A percentile compares a stretch with the other conserved stretches of the same genome.
These are phyloP conservation scores for Helianthus annuus DNA, from an alignment of 129 eudicot species.

Conservation along the genomic window HanXRQr2.0-SUNRISE NC_035433.2:46507405-46507904, in stretches of 20 bases:
- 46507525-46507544: conserved; percentile 30
- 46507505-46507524: conserved; percentile 27
- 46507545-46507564: conserved; percentile 26
- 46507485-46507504: conserved; percentile 25
- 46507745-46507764: background rate
- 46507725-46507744: no score
- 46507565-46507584: conserved; percentile 29
- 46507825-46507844: background rate
- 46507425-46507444: background rate
- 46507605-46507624: conserved; percentile 36
- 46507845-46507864: background rate
- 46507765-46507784: conserved; percentile 45
- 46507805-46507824: background rate
- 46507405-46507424: conserved; percentile 18
- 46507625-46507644: conserved; percentile 34
- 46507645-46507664: background rate
- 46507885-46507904: conserved; percentile 4
- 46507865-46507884: background rate
- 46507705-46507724: no score
- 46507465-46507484: background rate
- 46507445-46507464: background rate
- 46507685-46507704: background rate
- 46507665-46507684: background rate
- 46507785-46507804: conserved; percentile 41
- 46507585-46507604: background rate